Base-by-base conservation (phyloP, 1,284 basidiomycete species). In the Microbotryum scabiosae region DNA sequence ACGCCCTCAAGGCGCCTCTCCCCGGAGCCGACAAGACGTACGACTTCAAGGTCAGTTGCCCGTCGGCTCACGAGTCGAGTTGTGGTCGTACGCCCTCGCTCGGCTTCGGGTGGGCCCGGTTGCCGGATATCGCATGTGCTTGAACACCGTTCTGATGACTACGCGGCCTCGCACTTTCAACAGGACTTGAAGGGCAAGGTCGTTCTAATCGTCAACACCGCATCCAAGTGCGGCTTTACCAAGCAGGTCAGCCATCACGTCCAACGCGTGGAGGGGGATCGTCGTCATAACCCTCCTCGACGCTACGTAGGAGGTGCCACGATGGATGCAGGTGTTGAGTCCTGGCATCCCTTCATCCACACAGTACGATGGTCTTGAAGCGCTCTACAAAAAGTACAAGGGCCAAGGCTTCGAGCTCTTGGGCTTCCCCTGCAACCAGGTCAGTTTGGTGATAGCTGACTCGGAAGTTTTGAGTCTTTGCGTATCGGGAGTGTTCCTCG, bases 121-220 rank as follows among this genome's bases (percentile, higher is more conserved):
- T 41, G 16, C 36, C 36, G 36, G 36, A 41, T 10, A 41, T 41
- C 36, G 36, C 16, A 18, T 41, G 36, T 4, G 36, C 36, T 16
- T 41, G 36, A 41, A 12, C 14, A 10, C 5, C 16, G 36, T 41
- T 12, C 36, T 41, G 36, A 41, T 18, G 1, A 41, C 36, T 41
- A 41, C 36, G 36, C 36, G 5, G 16, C 14, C 16, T 41, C 36
- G 36, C 36, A 41, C 36, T 5, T 18, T 12, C 16, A 53, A 49
- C 53, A 61, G 54, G 69, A 74, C 59, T 66, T 78, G 66, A 77
- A 78, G 66, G 80, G 78, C 70, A 80, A 82, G 69, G 77, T 77
- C 56, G 78, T 79, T 26, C 71, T 82, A 50, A 76, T 81, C 65
- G 77, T 80, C 68, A 81, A 81, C 74, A 79, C 78, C 3, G 81